Base-by-base conservation (phyloP, 2,329 filamentous ascomycete genomes). In the Talaromyces rugulosus region DNA sequence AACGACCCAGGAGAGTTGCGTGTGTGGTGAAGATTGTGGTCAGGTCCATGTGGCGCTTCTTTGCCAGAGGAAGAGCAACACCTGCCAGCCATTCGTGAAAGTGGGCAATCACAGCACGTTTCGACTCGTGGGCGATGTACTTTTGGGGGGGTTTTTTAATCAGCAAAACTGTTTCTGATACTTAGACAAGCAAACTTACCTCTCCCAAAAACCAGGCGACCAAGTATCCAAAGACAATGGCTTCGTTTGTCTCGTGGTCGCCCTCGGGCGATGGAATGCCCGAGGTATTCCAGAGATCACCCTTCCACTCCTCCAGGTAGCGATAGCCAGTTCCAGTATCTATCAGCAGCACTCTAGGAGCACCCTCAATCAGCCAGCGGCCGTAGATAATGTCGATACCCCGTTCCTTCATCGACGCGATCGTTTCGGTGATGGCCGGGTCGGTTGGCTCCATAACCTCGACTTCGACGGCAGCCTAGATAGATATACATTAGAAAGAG, bases 21-120 rank as follows among this genome's bases (percentile, higher is more conserved):
- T 98, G 95, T 2, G 95, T 99, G 50, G 95, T 99, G 81, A 98
- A 98, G 75, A 98, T 98, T 68, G 95, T 98, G 18, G 95, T 98
- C 57, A 97, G 85, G 73, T 98, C 95, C 77, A 98, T 98, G 72
- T 90, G 90, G 64, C 95, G 88, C 84, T 91, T 96, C 82, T 96
- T 96, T 80, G 88, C 89, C 67, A 98, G 84, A 30, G 95, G 95
- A 36, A 98, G 83, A 57, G 91, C 94, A 56, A 98, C 95, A 78
- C 94, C 95, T 11, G 95, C 89, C 60, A 99, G 85, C 95, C 95
- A 99, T 78, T 99, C 95, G 81, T 99, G 95, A 82, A 98, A 98
- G 77, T 99, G 95, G 61, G 93, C 95, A 76, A 98, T 95, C 66
- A 99, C 92, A 3, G 95, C 95, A 72, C 87, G 90, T 68, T 88